Evolutionary conservation across 78 protist genomes (phyloP).

Genomic region (Dictyostelium brefeldianum): DNA sequence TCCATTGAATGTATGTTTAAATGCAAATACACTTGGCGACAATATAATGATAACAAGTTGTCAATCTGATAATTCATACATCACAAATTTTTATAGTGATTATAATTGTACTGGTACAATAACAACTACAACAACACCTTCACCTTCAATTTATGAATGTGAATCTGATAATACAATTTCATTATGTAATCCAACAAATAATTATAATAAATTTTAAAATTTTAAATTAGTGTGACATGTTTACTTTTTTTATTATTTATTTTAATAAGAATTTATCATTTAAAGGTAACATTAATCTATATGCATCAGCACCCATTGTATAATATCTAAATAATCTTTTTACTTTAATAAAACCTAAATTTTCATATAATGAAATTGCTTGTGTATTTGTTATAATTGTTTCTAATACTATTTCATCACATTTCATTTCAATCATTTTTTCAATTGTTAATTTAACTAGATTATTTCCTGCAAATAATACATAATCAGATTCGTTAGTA

Average conservation of each 20-base stretch:
- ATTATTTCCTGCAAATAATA: slow-evolving; percentile 51
- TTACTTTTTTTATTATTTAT: neutral
- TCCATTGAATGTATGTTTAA: no score
- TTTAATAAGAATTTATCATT: slow-evolving; percentile 44
- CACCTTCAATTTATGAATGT: neutral
- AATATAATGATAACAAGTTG: no score
- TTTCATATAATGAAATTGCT: slow-evolving; percentile 91
- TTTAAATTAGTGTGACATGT: neutral
- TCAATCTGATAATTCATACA: no score
- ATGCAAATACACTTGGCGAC: no score
- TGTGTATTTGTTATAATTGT: slow-evolving; percentile 88
- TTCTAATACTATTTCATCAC: slow-evolving; percentile 92
- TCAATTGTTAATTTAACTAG: slow-evolving; percentile 53
- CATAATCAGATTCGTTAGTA: no score
- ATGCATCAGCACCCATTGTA: slow-evolving; percentile 81
- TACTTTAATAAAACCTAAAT: slow-evolving; percentile 91
- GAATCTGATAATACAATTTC: neutral
- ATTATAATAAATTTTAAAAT: no score
- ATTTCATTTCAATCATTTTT: slow-evolving; percentile 61
- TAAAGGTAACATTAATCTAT: slow-evolving; percentile 62
- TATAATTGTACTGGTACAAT: neutral
- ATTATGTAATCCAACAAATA: neutral
- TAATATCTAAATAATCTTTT: slow-evolving; percentile 92
- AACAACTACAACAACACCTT: neutral
- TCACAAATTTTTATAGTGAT: no score